Percentiles rank a stretch among this genome's conserved stretches.
phyloP scores from a whole-genome alignment of 225 moss, liverwort and hornwort species.

The Sphagnum tenellum region DNA sequence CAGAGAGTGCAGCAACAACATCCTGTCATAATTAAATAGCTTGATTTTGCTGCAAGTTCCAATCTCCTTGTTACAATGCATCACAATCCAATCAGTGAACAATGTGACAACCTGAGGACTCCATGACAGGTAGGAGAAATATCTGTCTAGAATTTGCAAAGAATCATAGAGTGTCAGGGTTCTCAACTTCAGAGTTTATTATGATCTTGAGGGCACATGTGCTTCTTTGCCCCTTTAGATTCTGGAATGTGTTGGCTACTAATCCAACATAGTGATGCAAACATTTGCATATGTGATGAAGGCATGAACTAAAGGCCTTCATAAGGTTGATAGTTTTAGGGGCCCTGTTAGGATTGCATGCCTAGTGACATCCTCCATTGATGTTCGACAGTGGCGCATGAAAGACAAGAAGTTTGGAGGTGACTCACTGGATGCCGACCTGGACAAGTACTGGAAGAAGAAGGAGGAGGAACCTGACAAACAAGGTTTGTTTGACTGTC shows the following conservation, averaged over 20 bases:
- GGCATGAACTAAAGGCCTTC: neutral
- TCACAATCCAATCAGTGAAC: neutral
- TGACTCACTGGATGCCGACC: conserved; percentile 66
- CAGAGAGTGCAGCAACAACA: too few species aligned
- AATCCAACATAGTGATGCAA: too few species aligned
- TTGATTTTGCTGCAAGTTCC: neutral
- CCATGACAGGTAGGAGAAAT: too few species aligned
- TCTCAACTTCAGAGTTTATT: too few species aligned
- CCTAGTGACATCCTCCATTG: too few species aligned
- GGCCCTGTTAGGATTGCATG: too few species aligned
- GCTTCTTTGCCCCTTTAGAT: too few species aligned
- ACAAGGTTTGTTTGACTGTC: conserved; percentile 11
- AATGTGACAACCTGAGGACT: neutral
- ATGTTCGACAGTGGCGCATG: conserved; percentile 53
- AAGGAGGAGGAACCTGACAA: conserved; percentile 42
- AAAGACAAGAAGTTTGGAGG: conserved; percentile 79
- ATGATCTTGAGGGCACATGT: too few species aligned
- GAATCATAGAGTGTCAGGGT: too few species aligned
- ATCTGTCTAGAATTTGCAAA: too few species aligned
- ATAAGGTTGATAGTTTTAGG: too few species aligned
- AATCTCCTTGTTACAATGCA: neutral
- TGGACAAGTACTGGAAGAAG: conserved; percentile 79
- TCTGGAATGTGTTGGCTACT: too few species aligned
- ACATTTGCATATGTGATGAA: neutral
- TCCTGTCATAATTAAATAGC: neutral